Base-by-base conservation (phyloP, 2,329 filamentous ascomycete genomes). In the Hypoxylon rubiginosum region DNA sequence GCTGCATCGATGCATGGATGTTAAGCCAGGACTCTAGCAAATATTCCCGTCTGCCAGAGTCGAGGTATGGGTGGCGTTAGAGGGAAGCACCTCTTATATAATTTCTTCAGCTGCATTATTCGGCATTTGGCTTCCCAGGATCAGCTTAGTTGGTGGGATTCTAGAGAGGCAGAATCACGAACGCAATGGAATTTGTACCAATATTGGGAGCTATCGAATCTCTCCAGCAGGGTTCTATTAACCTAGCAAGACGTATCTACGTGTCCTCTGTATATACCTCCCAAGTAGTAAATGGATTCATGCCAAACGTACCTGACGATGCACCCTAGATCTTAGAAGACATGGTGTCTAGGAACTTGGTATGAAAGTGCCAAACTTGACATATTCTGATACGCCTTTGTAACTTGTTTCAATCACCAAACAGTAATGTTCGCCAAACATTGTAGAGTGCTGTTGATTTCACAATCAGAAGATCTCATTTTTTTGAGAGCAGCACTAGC, bases 21-120 rank as follows among this genome's bases (percentile, higher is more conserved):
- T 26, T 26, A 24, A 3, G 10, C 10, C 43, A 26, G 4, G 7
- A 13, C 21, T 26, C 39, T 9, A 19, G 39, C 17, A 4, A 7
- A 43, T 9, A 13, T 61, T 41, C 34, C 58, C 32, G 46, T 62
- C 46, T 15, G 57, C 7, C 17, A 24, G 46, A 59, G 21, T 21
- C 9, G 49, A 26, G 62, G 46, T 32, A 34, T 56, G 7, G 8
- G 21, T 26, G 57, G 53, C 45, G 54, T 59, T 58, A 7, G 30
- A 51, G 30, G 24, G 21, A 28, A 30, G 10, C 21, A 15, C 17
- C 24, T 28, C 55, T 41, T 48, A 46, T 41, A 17, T 41, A 17
- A 62, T 48, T 32, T 36, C 51, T 49, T 52, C 46, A 39, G 21
- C 19, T 63, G 58, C 62, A 57, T 68, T 52, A 53, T 51, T 41